Evolutionary conservation across 2,329 filamentous ascomycete species (phyloP).

Genomic region (Kalmusia sp.): DNA sequence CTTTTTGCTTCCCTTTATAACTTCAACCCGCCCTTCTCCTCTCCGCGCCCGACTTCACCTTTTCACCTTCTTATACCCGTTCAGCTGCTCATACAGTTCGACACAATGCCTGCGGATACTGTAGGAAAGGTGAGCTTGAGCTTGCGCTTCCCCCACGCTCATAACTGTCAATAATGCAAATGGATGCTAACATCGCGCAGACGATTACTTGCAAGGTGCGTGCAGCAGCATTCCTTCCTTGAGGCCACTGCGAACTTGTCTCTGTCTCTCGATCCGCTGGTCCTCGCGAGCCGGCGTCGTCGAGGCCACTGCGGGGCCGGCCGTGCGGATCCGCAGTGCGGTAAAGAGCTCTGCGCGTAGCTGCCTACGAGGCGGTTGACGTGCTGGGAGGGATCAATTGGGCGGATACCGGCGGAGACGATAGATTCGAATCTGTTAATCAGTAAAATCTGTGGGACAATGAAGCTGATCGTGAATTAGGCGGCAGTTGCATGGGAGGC

Average conservation of each 20-base stretch:
- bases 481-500: conserved; percentile 98
- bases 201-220: conserved; percentile 92
- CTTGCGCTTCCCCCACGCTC: conserved; percentile 6
- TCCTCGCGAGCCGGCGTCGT: neutral
- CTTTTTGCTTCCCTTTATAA: conserved; percentile 11
- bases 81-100: neutral
- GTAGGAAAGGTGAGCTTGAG: conserved; percentile 59
- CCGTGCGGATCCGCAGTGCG: conserved; percentile 40
- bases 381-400: neutral
- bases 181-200: conserved; percentile 54
- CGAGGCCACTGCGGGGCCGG: conserved; percentile 19
- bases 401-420: conserved; percentile 14
- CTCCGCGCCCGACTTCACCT: conserved; percentile 8
- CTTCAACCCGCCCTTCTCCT: conserved; percentile 15
- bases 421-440: conserved; percentile 1
- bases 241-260: neutral
- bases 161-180: too few species aligned
- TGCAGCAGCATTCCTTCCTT: conserved; percentile 63
- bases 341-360: neutral
- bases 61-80: conserved; percentile 9
- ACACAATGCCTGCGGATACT: conserved; percentile 60
- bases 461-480: conserved; percentile 49
- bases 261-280: neutral
- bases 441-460: neutral
- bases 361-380: neutral